phyloP scores from a whole-genome alignment of 441 rosid genomes.

The Pelargonium myrrhifolium region DNA sequence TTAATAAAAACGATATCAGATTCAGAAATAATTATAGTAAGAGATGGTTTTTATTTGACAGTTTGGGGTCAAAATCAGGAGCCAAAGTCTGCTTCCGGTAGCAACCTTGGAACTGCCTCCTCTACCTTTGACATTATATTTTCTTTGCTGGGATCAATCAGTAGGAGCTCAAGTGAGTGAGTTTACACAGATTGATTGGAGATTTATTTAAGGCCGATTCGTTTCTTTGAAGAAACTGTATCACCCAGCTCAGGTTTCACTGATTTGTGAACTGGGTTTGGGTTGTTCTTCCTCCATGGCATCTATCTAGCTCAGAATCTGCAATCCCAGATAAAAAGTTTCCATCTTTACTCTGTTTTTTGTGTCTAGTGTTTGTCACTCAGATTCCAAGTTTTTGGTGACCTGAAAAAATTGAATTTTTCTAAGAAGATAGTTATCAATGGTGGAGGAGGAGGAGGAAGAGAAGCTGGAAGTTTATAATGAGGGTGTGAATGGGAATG shows the following conservation, averaged over 20 bases:
- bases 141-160: not conserved
- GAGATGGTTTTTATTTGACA: no score
- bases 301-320: not conserved
- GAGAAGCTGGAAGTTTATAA: slow-evolving; percentile 33
- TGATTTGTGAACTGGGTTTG: not conserved
- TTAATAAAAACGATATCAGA: no score
- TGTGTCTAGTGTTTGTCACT: not conserved
- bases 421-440: slow-evolving; percentile 14
- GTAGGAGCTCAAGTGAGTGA: not conserved
- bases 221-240: not conserved
- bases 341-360: not conserved
- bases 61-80: not conserved
- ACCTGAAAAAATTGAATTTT: not conserved
- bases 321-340: slow-evolving; percentile 1
- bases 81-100: not conserved
- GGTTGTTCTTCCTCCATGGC: not conserved
- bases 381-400: not conserved
- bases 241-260: not conserved
- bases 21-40: no score
- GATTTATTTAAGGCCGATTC: no score
- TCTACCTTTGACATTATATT: not conserved
- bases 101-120: not conserved
- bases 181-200: not conserved
- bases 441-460: slow-evolving; percentile 34
- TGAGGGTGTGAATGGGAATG: slow-evolving; percentile 29